These are phyloP conservation scores for Mucuna pruriens DNA, from an alignment of 306 rosid genomes.

Conservation along the genomic window DNA sequence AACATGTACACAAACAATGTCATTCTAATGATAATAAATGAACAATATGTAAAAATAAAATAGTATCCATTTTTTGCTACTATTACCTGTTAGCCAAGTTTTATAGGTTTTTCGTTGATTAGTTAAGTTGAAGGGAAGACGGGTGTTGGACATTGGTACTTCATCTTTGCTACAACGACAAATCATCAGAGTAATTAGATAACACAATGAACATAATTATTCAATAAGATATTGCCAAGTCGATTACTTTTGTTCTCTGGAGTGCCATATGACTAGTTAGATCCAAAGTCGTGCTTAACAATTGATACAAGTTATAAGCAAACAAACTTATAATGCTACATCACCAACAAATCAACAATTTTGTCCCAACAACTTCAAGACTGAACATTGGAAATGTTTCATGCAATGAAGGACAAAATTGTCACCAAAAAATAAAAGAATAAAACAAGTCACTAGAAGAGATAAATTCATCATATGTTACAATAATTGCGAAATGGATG, in stretches of 20 bases:
- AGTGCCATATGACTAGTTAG: slow-evolving; percentile 28
- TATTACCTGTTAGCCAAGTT: not conserved
- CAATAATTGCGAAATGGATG: too few species aligned
- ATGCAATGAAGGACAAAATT: slow-evolving; percentile 22
- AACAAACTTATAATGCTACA: slow-evolving; percentile 29
- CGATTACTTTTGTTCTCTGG: slow-evolving; percentile 25
- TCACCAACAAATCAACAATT: slow-evolving; percentile 20
- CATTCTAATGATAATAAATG: slow-evolving; percentile 9
- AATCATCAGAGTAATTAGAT: slow-evolving; percentile 31
- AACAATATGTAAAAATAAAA: slow-evolving; percentile 44
- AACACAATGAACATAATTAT: slow-evolving; percentile 32
- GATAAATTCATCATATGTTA: slow-evolving; percentile 23
- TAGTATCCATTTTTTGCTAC: slow-evolving; percentile 2
- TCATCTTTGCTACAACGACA: slow-evolving; percentile 31
- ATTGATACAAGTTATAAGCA: slow-evolving; percentile 14
- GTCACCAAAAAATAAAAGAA: slow-evolving; percentile 35
- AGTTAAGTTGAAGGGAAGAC: slow-evolving; percentile 3
- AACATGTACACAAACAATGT: slow-evolving; percentile 31
- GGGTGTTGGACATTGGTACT: slow-evolving; percentile 11
- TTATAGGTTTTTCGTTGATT: not conserved
- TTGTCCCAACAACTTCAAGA: slow-evolving; percentile 34
- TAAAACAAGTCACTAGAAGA: slow-evolving; percentile 20
- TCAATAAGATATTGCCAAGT: slow-evolving; percentile 29
- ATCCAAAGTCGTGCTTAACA: slow-evolving; percentile 30
- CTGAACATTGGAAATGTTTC: slow-evolving; percentile 33